Evolutionary conservation across 768 basidiomycete genomes (phyloP).

Genomic region (Phlegmacium glaucopus): DNA sequence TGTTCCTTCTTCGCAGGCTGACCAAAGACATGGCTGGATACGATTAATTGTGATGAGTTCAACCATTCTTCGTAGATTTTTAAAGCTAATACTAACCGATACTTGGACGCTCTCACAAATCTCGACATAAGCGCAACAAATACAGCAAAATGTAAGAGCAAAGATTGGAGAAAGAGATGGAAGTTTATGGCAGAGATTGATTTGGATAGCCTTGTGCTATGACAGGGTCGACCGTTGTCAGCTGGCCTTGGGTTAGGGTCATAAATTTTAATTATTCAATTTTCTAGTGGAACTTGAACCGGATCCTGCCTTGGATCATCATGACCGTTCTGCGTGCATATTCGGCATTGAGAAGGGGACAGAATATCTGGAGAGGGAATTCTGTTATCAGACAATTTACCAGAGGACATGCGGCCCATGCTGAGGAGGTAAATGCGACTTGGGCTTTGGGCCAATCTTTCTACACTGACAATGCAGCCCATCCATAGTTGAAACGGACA

Average conservation of each 20-base stretch:
- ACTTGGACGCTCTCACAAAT: slow-evolving; percentile 84
- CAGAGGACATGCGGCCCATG: slow-evolving; percentile 19
- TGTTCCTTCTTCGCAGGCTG: slow-evolving; percentile 85
- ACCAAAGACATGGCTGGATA: slow-evolving; percentile 83
- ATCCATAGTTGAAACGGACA: slow-evolving; percentile 51
- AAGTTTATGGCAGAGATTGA: too few species aligned
- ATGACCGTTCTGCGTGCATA: slow-evolving; percentile 15
- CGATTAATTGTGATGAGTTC: slow-evolving; percentile 12
- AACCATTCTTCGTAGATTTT: slow-evolving; percentile 1
- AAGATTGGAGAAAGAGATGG: neutral
- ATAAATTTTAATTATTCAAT: slow-evolving; percentile 1
- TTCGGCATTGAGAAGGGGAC: slow-evolving; percentile 10
- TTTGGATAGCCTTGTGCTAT: neutral
- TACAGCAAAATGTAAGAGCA: neutral
- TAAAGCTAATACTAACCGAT: slow-evolving; percentile 51
- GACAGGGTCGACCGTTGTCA: neutral
- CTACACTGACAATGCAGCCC: slow-evolving; percentile 1
- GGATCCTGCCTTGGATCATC: slow-evolving; percentile 7
- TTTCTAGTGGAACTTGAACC: too few species aligned
- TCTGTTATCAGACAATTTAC: slow-evolving; percentile 1
- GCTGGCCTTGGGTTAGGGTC: slow-evolving; percentile 19
- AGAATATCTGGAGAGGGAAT: neutral
- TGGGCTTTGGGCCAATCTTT: neutral
- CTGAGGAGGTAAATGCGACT: slow-evolving; percentile 13
- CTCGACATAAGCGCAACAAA: slow-evolving; percentile 58